Base-by-base conservation (phyloP, 805 yeast genomes). In the Myxozyma kluyveri region DNA sequence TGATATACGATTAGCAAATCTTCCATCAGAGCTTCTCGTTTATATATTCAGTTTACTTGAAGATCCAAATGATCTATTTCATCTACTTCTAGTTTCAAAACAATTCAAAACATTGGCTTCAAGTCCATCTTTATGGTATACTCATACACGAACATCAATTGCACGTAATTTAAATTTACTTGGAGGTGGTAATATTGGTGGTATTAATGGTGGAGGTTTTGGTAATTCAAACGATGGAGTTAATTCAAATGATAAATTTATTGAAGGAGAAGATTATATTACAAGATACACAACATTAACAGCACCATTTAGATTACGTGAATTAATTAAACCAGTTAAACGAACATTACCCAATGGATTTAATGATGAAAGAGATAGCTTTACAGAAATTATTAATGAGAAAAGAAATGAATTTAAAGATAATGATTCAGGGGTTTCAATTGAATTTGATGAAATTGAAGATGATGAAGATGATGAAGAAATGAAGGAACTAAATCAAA, bases 21-120 rank as follows among this genome's bases (percentile, higher is more conserved):
- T 56, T 9, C 60, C 60, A 7, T 36, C 50, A 24, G 60, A 56
- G 43, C 23, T 56, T 7, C 17, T 56, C 22, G 26, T 46, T 7
- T 35, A 32, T n/a, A 44, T 54, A 22, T 45, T 54, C 36, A 21
- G 32, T 1, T 50, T 39, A 23, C 55, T 56, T 14, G 22, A 33
- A 4, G n/a, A n/a, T n/a, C 45, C 54, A 18, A 39, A 36, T 5
- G 59, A 56, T 21, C 40, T 56, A 4, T 12, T 29, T n/a, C 9
- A 18, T 3, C 39, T 56, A 17, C 27, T 45, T n/a, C 42, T 39
- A 14, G 60, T 56, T 4, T 53, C 54, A 6, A 38, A 39, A 9
- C 19, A 24, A 32, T 37, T 56, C 12, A 29, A 42, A 10, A n/a
- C 40, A 6, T 12, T 53, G 21, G 54, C 54, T 5, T 36, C 57